Evolutionary conservation across 257 asterid genomes (phyloP), one percentile per base, ranked within the genome.

Genomic region (Cynanchum wilfordii): DNA sequence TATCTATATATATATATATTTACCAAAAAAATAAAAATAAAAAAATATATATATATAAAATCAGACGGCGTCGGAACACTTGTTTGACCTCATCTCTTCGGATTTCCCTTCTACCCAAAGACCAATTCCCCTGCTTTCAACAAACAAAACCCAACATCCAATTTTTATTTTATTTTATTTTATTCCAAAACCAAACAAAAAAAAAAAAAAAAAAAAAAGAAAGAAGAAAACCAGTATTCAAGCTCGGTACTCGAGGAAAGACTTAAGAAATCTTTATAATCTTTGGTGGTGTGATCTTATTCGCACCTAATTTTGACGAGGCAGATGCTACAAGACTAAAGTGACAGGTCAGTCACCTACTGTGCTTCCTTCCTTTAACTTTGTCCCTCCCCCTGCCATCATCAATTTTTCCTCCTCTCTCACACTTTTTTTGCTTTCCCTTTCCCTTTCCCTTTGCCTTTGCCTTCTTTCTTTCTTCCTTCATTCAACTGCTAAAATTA

Each of bases 301-400:
- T 87, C 89, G 84, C 86, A 90, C 96, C 92, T 79, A 87, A 77
- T 74, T 73, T 84, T 88, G 92, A 89, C 91, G 81, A 84, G 77
- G 89, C 83, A 82, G 80, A 67, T 49, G 72, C 77, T 68, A 71
- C 38, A 8, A 78, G 84, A 79, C 77, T 77, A 84, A 84, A 82
- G 84, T 88, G 81, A 84, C 88, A 59, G 87, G 84, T 83, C 86
- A 89, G 86, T 88, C 82, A 89, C 89, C 95, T 77, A 87, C 92
- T 88, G 83, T 82, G 12, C 22, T 78, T 79, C 83, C 92, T 85
- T n/a, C 10, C 15, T 75, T 77, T 77, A 80, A 77, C 86, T 69
- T 72, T 84, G 63, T 69, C 81, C 20, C 74, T 60, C 73, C 73
- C 81, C 16, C 74, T 60, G 71, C 73, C 78, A 80, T 79, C 83